Base-by-base conservation (phyloP, 257 asterid species). In the Solanum neorickii region DNA sequence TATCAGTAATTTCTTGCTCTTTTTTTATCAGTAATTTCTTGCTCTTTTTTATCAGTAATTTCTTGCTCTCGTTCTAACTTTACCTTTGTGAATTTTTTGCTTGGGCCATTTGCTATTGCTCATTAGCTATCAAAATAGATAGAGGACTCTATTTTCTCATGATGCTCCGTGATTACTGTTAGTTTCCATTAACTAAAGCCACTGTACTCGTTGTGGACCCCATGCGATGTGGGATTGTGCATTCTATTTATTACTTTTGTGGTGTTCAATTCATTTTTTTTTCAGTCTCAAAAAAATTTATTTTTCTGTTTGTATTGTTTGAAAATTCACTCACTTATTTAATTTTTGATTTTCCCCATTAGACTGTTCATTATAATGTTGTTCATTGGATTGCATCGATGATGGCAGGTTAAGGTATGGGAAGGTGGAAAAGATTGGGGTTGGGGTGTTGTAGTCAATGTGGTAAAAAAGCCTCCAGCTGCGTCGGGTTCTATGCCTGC, bases 381-480 rank as follows among this genome's bases (percentile, higher is more conserved):
- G 46, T 65, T 76, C 85, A 86, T 82, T 52, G 86, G 72, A 88
- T 88, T 88, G 86, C 42, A 3, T 73, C 89, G 87, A 83, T 37
- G 69, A 88, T 87, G 87, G 83, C 94, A 97, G 99, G 95, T 97
- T 56, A 97, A 92, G 92, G 94, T 97, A 80, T 94, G 97, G 88
- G 99, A 96, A 91, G 98, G 99, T 69, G 98, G 96, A 87, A 97
- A 94, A 44, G 98, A 97, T 91, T 97, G 99, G 99, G 99, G 99
- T 86, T 97, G 99, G 99, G 99, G 98, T 83, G 96, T 96, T 84
- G 99, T 95, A 83, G 97, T 97, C 88, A 96, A 97, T 90, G 99
- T 97, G 92, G 96, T 96, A 83, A 97, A 94, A 89, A 95, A 88
- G 87, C 87, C 96, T 44, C 88, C 94, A n/a, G 91, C 92, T 73